Base-by-base conservation (phyloP, 2,329 filamentous ascomycete species). In the Aspergillus tamarii region DNA sequence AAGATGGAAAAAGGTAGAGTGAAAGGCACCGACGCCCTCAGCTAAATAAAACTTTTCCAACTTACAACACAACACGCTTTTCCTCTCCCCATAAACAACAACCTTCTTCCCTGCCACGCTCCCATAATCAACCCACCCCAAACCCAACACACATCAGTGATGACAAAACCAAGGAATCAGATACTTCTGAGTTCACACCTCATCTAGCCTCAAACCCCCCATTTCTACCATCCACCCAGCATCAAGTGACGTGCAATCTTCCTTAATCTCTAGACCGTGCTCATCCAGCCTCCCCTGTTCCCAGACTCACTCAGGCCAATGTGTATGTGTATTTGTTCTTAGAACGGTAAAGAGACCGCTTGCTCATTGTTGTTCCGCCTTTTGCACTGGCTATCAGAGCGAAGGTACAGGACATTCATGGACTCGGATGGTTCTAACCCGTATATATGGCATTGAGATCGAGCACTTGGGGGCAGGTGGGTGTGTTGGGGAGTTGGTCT, bases 1-100 rank as follows among this genome's bases (percentile, higher is more conserved):
- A 95, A 94, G 81, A 94, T 94, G 88, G 89, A 93, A 73, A 79
- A 73, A 54, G 79, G 82, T 43, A 87, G 83, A 71, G 85, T 85
- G 14, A 93, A 90, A 71, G 91, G 91, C 0, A 93, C 91, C 4
- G 85, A 88, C 54, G 70, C 86, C 8, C 68, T 82, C 57, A 69
- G 60, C 59, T 78, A 69, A 76, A 64, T 59, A n/a, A 23, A 60
- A 30, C 19, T 36, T 36, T 41, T 57, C 41, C 10, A 46, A 52
- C 41, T 36, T 60, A 19, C 39, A 19, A 41, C 39, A 28, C 32
- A 52, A 41, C 36, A 34, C 48, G 28, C 30, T 6, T 26, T 57
- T 19, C n/a, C 55, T 46, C 54, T 32, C 14, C 39, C 34, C 43
- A 45, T 32, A 46, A 52, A 41, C 21, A 21, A 28, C 21, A 26